Base-by-base conservation (phyloP, 805 yeast species). In the Debaryomyces prosopidis region DNA sequence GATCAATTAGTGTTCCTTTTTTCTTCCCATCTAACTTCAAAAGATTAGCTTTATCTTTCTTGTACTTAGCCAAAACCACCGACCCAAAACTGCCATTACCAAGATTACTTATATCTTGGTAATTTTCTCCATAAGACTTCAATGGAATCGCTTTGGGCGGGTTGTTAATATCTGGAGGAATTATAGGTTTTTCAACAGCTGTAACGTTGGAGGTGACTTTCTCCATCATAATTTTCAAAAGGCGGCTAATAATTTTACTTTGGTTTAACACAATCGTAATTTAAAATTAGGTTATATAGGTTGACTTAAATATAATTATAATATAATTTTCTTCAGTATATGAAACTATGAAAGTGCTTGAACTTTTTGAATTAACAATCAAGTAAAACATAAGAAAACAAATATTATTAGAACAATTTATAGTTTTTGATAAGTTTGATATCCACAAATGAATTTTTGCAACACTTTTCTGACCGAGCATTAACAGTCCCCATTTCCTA, bases 81-180 rank as follows among this genome's bases (percentile, higher is more conserved):
- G 77, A 66, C 1, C 95, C 95, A 69, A 87, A 87, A 39, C 89
- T 82, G 1, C 95, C 95, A 44, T 75, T 77, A 0, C 95, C 95
- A 47, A 87, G 64, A 39, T 69, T 72, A 36, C 79, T 73, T 7
- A 85, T 68, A 4, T 70, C 51, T 42, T 74, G 76, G 57, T 82
- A 87, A 19, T 49, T 47, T 10, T 42, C 51, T 16, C 48, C 45
- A 36, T 50, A 52, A 5, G 56, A 45, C 35, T 44, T 47, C 39
- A 55, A 30, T 17, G 55, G 45, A n/a, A 47, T 43, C 17, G 16
- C n/a, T 35, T 43, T 48, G 17, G 51, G 53, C 4, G 54, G 50
- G 5, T 45, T 31, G 7, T 48, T 38, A 10, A 42, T 30, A 35
- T 49, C 51, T 2, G 32, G 37, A 6, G 35, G 26, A 26, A 36